These are phyloP conservation scores for Trichosporon sp. DNA, from an alignment of 1,284 basidiomycete species.

Conservation along the genomic window DNA sequence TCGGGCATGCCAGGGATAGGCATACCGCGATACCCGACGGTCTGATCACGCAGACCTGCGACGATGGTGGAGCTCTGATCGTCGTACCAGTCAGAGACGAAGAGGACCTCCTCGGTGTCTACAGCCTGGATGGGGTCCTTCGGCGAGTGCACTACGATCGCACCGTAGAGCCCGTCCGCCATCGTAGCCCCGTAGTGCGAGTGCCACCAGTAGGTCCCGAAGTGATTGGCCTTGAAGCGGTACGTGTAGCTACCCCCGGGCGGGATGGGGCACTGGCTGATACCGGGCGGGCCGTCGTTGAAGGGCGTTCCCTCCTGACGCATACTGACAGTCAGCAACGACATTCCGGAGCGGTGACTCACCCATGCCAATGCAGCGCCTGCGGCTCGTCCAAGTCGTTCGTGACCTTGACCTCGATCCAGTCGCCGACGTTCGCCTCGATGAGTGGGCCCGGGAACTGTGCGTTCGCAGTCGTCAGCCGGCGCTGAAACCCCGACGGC, in stretches of 20 bases:
- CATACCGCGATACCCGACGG: slow-evolving; percentile 8
- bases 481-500: neutral
- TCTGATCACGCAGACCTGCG: slow-evolving; percentile 13
- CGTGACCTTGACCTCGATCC: slow-evolving; percentile 27
- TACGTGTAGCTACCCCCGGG: slow-evolving; percentile 54
- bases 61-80: slow-evolving; percentile 28
- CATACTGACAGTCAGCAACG: neutral
- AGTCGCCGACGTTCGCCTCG: slow-evolving; percentile 35
- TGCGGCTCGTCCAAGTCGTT: slow-evolving; percentile 28
- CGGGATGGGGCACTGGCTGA: slow-evolving; percentile 55
- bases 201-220: slow-evolving; percentile 39
- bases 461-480: neutral
- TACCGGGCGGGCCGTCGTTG: slow-evolving; percentile 36
- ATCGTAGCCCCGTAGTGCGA: slow-evolving; percentile 33
- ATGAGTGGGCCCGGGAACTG: slow-evolving; percentile 29
- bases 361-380: slow-evolving; percentile 38
- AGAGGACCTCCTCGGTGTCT: slow-evolving; percentile 28
- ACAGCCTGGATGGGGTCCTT: slow-evolving; percentile 27
- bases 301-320: neutral
- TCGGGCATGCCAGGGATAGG: slow-evolving; percentile 22
- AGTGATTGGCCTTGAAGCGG: slow-evolving; percentile 30
- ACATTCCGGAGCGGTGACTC: neutral
- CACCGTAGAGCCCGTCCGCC: slow-evolving; percentile 32
- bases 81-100: slow-evolving; percentile 34
- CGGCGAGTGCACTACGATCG: slow-evolving; percentile 29